These are phyloP conservation scores for Coemansia sp. DNA, from an alignment of 192 early-diverging fungal species.

Conservation along the genomic window DNA sequence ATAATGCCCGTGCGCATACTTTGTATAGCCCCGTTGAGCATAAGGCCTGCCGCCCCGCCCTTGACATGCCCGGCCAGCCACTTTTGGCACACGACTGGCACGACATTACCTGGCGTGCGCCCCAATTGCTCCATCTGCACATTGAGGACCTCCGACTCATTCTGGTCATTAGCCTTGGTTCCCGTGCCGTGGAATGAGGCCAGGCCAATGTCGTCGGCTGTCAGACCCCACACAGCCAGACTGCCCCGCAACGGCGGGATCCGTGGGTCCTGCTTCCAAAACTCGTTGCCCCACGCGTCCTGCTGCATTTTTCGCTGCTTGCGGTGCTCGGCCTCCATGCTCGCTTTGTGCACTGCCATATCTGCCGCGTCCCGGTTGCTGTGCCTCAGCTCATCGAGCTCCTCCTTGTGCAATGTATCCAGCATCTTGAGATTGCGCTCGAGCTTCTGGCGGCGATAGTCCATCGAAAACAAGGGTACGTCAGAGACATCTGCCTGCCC, in stretches of 20 bases:
- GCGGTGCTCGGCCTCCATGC: slow-evolving; percentile 56
- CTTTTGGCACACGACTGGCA: slow-evolving; percentile 84
- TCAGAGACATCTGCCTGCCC: slow-evolving; percentile 36
- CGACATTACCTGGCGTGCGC: slow-evolving; percentile 75
- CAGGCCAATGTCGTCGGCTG: slow-evolving; percentile 84
- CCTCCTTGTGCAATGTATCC: background rate
- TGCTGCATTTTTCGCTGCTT: slow-evolving; percentile 62
- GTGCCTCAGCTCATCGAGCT: background rate
- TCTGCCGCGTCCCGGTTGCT: no score
- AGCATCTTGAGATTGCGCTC: slow-evolving; percentile 13
- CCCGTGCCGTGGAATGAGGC: slow-evolving; percentile 77
- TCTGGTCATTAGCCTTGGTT: slow-evolving; percentile 93
- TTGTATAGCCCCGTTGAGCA: slow-evolving; percentile 89
- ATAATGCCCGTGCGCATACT: slow-evolving; percentile 76
- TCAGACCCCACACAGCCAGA: slow-evolving; percentile 80
- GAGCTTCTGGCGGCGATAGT: slow-evolving; percentile 73
- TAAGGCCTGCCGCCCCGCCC: slow-evolving; percentile 88
- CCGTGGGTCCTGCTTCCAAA: slow-evolving; percentile 65
- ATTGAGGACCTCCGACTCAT: slow-evolving; percentile 84
- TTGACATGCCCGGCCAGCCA: slow-evolving; percentile 87
- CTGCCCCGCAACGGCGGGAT: slow-evolving; percentile 85
- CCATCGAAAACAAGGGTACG: slow-evolving; percentile 65
- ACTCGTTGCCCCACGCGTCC: slow-evolving; percentile 70
- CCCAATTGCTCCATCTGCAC: slow-evolving; percentile 83
- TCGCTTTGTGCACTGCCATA: no score